A percentile compares a stretch with the other conserved stretches of the same genome.
These are phyloP conservation scores for Phytophthora pinifolia DNA, from an alignment of 352 stramenopile species.

Conservation along the genomic window DNA sequence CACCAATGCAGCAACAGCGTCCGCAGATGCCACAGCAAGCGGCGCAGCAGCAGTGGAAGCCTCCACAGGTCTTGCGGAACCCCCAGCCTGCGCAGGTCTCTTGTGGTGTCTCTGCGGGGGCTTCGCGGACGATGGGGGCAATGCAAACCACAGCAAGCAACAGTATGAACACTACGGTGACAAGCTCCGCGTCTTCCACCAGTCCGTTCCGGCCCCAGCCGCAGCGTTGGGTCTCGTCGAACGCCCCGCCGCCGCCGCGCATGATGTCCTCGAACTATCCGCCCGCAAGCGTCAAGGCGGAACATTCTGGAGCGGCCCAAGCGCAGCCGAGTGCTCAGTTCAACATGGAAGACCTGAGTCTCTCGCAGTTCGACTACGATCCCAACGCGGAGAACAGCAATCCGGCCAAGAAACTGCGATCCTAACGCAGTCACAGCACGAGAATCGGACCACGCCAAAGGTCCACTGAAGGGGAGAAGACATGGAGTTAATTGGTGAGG, in stretches of 20 bases:
- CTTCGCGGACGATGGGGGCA: slow-evolving; percentile 27
- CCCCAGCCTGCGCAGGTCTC: slow-evolving; percentile 9
- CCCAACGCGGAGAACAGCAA: slow-evolving; percentile 30
- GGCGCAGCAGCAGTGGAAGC: slow-evolving; percentile 30
- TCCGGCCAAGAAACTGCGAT: slow-evolving; percentile 45
- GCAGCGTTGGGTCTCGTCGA: slow-evolving; percentile 27
- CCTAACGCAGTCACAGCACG: slow-evolving; percentile 12
- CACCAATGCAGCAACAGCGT: slow-evolving; percentile 10
- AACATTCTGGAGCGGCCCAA: slow-evolving; percentile 14
- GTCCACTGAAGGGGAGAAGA: neutral
- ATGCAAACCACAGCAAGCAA: slow-evolving; percentile 35
- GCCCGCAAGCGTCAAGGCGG: slow-evolving; percentile 27
- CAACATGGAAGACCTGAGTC: slow-evolving; percentile 79
- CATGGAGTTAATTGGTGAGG: slow-evolving; percentile 16
- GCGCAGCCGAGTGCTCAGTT: slow-evolving; percentile 37
- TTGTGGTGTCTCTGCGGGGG: slow-evolving; percentile 10
- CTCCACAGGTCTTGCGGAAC: slow-evolving; percentile 27
- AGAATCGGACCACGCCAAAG: neutral
- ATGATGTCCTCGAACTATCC: slow-evolving; percentile 31
- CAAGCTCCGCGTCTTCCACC: slow-evolving; percentile 14
- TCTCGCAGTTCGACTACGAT: slow-evolving; percentile 87
- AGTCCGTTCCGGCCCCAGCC: slow-evolving; percentile 25
- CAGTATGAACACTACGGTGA: slow-evolving; percentile 7
- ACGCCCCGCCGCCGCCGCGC: slow-evolving; percentile 52
- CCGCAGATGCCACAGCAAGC: slow-evolving; percentile 5